A percentile compares a stretch with the other conserved stretches of the same genome.
Conservation (phyloP, 2,329 filamentous ascomycete species). For the Zasmidium citrigriseum region DNA sequence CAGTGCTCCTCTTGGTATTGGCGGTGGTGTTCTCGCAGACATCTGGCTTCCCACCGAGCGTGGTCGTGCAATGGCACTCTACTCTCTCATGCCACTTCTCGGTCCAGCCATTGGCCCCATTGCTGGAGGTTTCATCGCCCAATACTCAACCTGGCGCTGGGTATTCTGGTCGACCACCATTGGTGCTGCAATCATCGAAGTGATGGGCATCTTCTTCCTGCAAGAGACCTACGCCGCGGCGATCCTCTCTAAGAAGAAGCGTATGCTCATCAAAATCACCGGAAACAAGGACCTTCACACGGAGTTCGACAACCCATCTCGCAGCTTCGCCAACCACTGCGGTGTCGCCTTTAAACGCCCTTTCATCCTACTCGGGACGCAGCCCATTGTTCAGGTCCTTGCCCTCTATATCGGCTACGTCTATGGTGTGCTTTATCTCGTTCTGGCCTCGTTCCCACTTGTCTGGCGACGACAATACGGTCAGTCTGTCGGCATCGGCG, state of each 20-base stretch:
- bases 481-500: slow-evolving; percentile 31
- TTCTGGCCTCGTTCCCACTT: slow-evolving; percentile 37
- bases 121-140: slow-evolving; percentile 64
- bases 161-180: slow-evolving; percentile 70
- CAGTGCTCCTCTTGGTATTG: slow-evolving; percentile 39
- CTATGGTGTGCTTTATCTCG: slow-evolving; percentile 42
- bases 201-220: slow-evolving; percentile 62
- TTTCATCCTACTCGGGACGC: slow-evolving; percentile 38
- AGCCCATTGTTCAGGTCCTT: slow-evolving; percentile 40
- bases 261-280: slow-evolving; percentile 59
- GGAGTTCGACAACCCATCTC: slow-evolving; percentile 38
- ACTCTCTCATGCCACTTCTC: slow-evolving; percentile 64
- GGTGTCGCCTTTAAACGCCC: slow-evolving; percentile 36
- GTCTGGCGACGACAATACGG: slow-evolving; percentile 34
- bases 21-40: slow-evolving; percentile 49
- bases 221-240: slow-evolving; percentile 68
- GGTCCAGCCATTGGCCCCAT: slow-evolving; percentile 68
- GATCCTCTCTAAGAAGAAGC: slow-evolving; percentile 60
- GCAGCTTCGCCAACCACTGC: slow-evolving; percentile 34
- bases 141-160: slow-evolving; percentile 70
- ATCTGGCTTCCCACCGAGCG: slow-evolving; percentile 63
- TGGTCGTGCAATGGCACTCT: slow-evolving; percentile 63
- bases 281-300: slow-evolving; percentile 63
- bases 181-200: slow-evolving; percentile 61
- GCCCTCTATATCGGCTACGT: slow-evolving; percentile 41